Evolutionary conservation across 2,329 filamentous ascomycete species (phyloP).

Genomic region (Parastagonospora avenae): DNA sequence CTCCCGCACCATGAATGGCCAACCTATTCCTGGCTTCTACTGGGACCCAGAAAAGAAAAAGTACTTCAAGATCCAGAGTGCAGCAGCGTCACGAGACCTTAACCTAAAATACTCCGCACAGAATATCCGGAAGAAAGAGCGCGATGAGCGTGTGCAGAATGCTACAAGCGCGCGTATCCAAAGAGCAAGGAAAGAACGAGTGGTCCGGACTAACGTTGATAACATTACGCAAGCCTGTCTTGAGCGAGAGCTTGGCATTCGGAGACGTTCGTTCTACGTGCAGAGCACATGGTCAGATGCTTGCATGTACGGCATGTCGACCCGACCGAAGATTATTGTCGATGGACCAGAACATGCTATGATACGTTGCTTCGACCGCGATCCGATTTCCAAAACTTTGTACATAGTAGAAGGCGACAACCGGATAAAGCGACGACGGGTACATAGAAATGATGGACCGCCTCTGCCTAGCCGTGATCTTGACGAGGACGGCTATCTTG

Average conservation of each 20-base stretch:
- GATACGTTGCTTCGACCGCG: conserved; percentile 35
- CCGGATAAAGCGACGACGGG: conserved; percentile 19
- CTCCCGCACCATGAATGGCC: conserved; percentile 39
- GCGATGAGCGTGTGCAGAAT: conserved; percentile 25
- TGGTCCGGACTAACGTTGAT: conserved; percentile 23
- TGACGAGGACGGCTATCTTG: conserved; percentile 1
- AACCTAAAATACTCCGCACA: conserved; percentile 48
- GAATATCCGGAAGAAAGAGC: conserved; percentile 47
- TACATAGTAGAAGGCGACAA: conserved; percentile 33
- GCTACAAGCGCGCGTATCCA: conserved; percentile 7
- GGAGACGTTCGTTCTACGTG: conserved; percentile 20
- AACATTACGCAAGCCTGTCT: conserved; percentile 24
- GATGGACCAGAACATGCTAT: conserved; percentile 3
- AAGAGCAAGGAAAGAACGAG: conserved; percentile 29
- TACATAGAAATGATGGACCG: conserved; percentile 4
- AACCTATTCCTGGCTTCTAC: conserved; percentile 55
- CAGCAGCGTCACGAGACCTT: conserved; percentile 38
- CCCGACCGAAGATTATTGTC: conserved; percentile 11
- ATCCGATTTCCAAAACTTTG: conserved; percentile 28
- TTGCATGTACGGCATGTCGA: conserved; percentile 21
- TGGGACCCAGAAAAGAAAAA: conserved; percentile 55
- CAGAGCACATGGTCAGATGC: conserved; percentile 34
- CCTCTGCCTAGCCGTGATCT: conserved; percentile 7
- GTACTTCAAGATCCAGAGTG: conserved; percentile 55
- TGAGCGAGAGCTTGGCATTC: conserved; percentile 35